Conservation (phyloP, 331 rosid species). For the Quercus lobata region DNA sequence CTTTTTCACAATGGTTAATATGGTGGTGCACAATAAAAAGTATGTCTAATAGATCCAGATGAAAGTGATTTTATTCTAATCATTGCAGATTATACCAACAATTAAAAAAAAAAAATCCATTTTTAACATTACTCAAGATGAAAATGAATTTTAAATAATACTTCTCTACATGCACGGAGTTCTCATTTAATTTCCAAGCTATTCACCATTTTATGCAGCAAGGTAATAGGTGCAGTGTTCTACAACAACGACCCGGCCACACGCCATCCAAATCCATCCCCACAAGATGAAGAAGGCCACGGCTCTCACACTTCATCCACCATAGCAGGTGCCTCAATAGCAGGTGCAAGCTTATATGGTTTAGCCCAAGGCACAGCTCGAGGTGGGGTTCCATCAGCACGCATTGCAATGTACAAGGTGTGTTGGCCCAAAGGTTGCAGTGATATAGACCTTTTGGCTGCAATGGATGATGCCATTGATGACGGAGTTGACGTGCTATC, state of each 20-base stretch:
- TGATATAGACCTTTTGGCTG: constrained; percentile 76
- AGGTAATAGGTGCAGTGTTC: constrained; percentile 1
- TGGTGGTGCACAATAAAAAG: no score
- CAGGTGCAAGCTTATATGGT: constrained; percentile 55
- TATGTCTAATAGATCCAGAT: no score
- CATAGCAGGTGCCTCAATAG: constrained; percentile 42
- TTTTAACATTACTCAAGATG: no score
- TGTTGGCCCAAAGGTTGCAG: constrained; percentile 57
- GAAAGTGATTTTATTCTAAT: no score
- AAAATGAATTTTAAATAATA: no score
- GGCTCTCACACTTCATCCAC: constrained; percentile 18
- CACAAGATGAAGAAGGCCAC: constrained; percentile 65
- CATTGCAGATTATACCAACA: no score
- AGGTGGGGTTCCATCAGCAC: constrained; percentile 67
- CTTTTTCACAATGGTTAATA: no score
- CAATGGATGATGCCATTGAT: constrained; percentile 65
- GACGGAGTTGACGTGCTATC: no score
- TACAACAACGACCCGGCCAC: constrained; percentile 16
- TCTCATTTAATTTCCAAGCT: no score
- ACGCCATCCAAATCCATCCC: constrained; percentile 14
- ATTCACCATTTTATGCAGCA: constrained; percentile 28
- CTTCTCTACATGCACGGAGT: not conserved
- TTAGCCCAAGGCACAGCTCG: constrained; percentile 71
- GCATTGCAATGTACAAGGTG: constrained; percentile 73
- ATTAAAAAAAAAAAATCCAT: no score